phyloP scores from a whole-genome alignment of 2,329 filamentous ascomycete genomes.

The Hymenoscyphus salicellus region DNA sequence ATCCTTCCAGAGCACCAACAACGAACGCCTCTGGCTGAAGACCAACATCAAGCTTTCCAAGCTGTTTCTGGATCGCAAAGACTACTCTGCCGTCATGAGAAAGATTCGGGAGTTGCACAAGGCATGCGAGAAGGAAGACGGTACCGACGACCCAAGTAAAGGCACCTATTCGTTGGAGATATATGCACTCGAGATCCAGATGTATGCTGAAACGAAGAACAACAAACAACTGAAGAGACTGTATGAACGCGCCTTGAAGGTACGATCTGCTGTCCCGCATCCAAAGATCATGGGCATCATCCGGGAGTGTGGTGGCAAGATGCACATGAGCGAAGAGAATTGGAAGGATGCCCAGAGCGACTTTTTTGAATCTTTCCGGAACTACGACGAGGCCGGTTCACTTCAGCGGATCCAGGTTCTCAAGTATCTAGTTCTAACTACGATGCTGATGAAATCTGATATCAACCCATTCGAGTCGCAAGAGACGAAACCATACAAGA shows the following conservation, averaged over 20 bases:
- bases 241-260: conserved; percentile 86
- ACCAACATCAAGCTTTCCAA: conserved; percentile 96
- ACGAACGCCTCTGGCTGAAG: conserved; percentile 95
- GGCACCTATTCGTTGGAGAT: conserved; percentile 95
- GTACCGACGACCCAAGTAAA: conserved; percentile 87
- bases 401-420: conserved; percentile 95
- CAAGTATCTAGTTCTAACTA: conserved; percentile 93
- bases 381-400: conserved; percentile 97
- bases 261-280: conserved; percentile 95
- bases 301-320: conserved; percentile 96
- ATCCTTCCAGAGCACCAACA: conserved; percentile 96
- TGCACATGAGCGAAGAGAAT: conserved; percentile 99
- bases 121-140: conserved; percentile 83
- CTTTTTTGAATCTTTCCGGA: conserved; percentile 98
- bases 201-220: conserved; percentile 95
- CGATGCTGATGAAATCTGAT: conserved; percentile 96
- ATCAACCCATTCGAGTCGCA: conserved; percentile 99
- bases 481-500: conserved; percentile 97
- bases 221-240: conserved; percentile 94
- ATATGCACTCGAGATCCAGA: conserved; percentile 96
- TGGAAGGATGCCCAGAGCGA: conserved; percentile 97
- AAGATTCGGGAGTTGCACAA: conserved; percentile 87
- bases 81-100: conserved; percentile 74
- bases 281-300: conserved; percentile 99
- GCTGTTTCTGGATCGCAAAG: conserved; percentile 85